These are phyloP conservation scores for Colletotrichum sp. DNA, from an alignment of 2,329 filamentous ascomycete genomes.

Conservation along the genomic window DNA sequence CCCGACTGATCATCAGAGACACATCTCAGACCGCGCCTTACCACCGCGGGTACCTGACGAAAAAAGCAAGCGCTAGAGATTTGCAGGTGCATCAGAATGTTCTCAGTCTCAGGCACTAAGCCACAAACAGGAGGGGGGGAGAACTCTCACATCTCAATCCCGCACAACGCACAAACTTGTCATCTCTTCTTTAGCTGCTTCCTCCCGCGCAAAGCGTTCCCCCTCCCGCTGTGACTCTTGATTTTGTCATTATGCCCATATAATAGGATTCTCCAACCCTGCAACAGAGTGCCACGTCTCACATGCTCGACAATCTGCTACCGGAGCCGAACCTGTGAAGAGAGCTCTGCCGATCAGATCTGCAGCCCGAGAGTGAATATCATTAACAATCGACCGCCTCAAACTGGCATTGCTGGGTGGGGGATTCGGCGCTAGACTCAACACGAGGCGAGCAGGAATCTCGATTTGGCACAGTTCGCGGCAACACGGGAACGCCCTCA, in stretches of 20 bases:
- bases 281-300: conserved; percentile 10
- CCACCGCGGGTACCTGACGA: conserved; percentile 12
- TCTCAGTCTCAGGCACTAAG: background rate
- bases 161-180: background rate
- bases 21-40: conserved; percentile 5
- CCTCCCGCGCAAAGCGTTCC: background rate
- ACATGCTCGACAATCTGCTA: conserved; percentile 2
- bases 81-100: background rate
- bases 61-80: conserved; percentile 5
- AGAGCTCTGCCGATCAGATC: background rate
- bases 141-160: background rate
- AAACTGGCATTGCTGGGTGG: background rate
- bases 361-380: background rate
- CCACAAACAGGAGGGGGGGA: background rate
- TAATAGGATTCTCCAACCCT: background rate
- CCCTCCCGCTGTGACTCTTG: background rate
- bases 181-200: background rate
- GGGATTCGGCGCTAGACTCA: conserved; percentile 9
- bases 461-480: background rate
- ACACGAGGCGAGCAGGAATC: conserved; percentile 3
- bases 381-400: background rate
- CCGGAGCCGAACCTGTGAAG: background rate
- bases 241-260: background rate
- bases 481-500: background rate
- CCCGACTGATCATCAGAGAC: conserved; percentile 14